A percentile compares a stretch with the other conserved stretches of the same genome.
These are phyloP conservation scores for Ramularia endophylla DNA, from an alignment of 2,329 filamentous ascomycete genomes.

Conservation along the genomic window DNA sequence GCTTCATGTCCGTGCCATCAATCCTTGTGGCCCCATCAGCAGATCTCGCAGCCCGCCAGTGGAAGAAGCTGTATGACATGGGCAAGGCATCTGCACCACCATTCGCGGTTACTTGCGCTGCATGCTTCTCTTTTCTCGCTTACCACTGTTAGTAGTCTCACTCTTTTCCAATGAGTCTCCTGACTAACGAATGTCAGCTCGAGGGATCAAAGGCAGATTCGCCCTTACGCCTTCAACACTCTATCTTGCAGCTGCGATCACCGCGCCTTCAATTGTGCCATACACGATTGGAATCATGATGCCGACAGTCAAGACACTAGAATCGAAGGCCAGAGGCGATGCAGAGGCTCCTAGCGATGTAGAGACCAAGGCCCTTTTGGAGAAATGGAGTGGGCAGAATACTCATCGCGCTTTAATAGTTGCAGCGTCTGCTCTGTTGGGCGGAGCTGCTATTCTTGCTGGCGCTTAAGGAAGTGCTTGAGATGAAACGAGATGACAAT, in stretches of 20 bases:
- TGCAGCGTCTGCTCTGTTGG: constrained; percentile 14
- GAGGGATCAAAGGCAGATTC: constrained; percentile 9
- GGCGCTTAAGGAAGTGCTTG: too few species aligned
- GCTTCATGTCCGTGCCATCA: constrained; percentile 16
- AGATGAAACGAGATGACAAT: too few species aligned
- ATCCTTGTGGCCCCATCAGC: constrained; percentile 13
- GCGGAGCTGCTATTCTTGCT: constrained; percentile 13
- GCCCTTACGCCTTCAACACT: constrained; percentile 14
- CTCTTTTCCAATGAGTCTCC: not conserved
- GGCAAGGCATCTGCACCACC: constrained; percentile 17
- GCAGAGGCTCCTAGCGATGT: constrained; percentile 14
- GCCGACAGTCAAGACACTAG: constrained; percentile 15
- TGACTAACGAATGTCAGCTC: constrained; percentile 6
- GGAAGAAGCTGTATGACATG: constrained; percentile 18
- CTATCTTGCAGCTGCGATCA: constrained; percentile 19
- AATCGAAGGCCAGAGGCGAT: constrained; percentile 13
- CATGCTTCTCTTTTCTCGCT: constrained; percentile 18
- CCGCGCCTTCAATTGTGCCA: constrained; percentile 21
- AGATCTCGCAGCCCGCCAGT: constrained; percentile 21
- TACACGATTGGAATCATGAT: constrained; percentile 24
- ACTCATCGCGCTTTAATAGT: constrained; percentile 12
- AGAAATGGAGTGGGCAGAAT: constrained; percentile 23
- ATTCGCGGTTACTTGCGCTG: constrained; percentile 15
- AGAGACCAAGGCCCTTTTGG: constrained; percentile 18
- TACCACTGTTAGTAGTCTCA: constrained; percentile 12